phyloP scores from a whole-genome alignment of 768 basidiomycete species.

The Coprinopsis cinerea region DNA sequence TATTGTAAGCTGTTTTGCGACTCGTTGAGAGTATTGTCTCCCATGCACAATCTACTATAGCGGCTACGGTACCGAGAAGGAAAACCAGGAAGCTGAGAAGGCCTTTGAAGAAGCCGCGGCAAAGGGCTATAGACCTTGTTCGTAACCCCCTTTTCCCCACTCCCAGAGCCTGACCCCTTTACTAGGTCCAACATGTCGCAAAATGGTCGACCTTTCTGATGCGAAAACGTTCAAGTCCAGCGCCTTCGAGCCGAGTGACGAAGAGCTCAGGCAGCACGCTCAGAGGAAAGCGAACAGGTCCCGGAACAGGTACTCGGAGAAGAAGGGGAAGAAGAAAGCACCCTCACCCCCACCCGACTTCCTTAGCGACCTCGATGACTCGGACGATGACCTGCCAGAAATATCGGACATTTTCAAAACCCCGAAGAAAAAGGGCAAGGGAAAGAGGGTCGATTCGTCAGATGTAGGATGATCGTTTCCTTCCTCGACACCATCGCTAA shows the following conservation, averaged over 20 bases:
- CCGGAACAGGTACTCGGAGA: slow-evolving; percentile 28
- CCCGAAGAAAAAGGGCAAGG: slow-evolving; percentile 1
- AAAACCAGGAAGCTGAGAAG: slow-evolving; percentile 50
- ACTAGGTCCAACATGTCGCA: slow-evolving; percentile 63
- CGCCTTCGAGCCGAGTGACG: slow-evolving; percentile 65
- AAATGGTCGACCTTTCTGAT: slow-evolving; percentile 49
- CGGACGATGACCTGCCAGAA: slow-evolving; percentile 52
- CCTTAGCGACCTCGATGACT: slow-evolving; percentile 29
- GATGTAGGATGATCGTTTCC: background rate
- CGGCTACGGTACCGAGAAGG: slow-evolving; percentile 49
- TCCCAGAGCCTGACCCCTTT: background rate
- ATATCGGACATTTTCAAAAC: slow-evolving; percentile 22
- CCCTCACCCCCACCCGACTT: slow-evolving; percentile 23
- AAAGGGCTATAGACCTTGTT: slow-evolving; percentile 57
- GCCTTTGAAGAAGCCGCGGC: slow-evolving; percentile 50
- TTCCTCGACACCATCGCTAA: background rate
- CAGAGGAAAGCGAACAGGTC: too few species aligned
- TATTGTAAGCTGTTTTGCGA: slow-evolving; percentile 39
- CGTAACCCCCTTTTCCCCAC: slow-evolving; percentile 14
- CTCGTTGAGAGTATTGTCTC: background rate
- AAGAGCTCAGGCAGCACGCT: slow-evolving; percentile 42
- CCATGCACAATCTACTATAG: slow-evolving; percentile 25
- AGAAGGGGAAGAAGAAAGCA: slow-evolving; percentile 16
- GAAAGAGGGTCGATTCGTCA: background rate
- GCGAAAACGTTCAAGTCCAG: slow-evolving; percentile 51